Conservation (phyloP, 371 early-diverging fungal genomes). For the Mortierella sp. region DNA sequence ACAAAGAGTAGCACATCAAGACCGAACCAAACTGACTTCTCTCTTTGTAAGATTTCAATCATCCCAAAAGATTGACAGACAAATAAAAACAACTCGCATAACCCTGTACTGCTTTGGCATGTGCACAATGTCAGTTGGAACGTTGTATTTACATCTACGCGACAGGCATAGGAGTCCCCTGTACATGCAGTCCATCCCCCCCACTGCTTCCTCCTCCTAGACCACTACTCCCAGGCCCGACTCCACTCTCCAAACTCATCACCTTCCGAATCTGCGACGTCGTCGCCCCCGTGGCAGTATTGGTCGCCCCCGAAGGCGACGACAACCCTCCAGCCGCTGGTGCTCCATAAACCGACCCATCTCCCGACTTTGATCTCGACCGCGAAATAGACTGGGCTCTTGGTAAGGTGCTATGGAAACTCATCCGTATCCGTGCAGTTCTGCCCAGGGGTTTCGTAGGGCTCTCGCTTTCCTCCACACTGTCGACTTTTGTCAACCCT, state of each 20-base stretch:
- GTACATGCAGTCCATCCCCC: neutral
- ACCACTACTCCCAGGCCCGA: neutral
- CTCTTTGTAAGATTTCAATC: no score
- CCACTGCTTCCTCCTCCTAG: neutral
- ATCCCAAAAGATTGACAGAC: no score
- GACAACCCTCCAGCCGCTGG: neutral
- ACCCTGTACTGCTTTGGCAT: no score
- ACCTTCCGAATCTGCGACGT: constrained; percentile 1
- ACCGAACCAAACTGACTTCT: no score
- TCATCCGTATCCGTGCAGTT: constrained; percentile 29
- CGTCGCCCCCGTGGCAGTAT: neutral
- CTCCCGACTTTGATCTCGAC: constrained; percentile 30
- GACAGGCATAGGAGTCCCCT: neutral
- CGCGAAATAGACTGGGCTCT: constrained; percentile 10
- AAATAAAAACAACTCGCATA: neutral
- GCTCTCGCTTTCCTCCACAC: neutral
- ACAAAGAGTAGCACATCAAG: no score
- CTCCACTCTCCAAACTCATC: neutral
- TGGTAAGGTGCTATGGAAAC: constrained; percentile 34
- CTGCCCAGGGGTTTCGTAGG: constrained; percentile 28
- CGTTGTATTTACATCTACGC: neutral
- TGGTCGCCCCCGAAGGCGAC: neutral
- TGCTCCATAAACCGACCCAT: neutral
- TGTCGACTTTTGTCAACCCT: neutral
- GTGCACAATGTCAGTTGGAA: no score